Conservation (phyloP, 352 stramenopile species). For the Phytophthora podocarpi region DNA sequence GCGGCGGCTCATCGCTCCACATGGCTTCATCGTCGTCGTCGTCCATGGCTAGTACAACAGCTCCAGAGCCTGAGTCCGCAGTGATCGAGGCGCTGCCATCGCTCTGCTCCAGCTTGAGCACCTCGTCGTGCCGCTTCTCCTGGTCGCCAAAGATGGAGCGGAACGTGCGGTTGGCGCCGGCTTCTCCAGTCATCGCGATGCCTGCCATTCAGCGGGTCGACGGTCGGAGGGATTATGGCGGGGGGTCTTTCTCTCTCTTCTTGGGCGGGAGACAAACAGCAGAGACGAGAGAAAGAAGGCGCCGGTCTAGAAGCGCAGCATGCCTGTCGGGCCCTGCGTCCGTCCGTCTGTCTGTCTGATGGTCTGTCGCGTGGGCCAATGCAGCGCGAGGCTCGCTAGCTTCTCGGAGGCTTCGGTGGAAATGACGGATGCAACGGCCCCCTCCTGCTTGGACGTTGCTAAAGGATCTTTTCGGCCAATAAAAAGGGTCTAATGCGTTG, state of each 20-base stretch:
- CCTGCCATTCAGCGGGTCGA: constrained; percentile 32
- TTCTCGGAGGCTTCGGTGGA: constrained; percentile 33
- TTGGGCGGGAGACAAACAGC: constrained; percentile 9
- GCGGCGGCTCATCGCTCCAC: constrained; percentile 52
- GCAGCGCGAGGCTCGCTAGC: constrained; percentile 13
- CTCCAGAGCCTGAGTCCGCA: not conserved
- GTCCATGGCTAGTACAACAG: constrained; percentile 19
- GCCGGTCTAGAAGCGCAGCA: constrained; percentile 46
- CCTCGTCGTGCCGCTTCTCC: constrained; percentile 24
- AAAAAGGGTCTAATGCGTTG: too few species aligned
- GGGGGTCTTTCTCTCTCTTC: constrained; percentile 14
- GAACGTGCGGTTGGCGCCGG: constrained; percentile 69
- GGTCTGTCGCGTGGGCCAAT: not conserved
- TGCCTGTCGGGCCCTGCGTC: constrained; percentile 36
- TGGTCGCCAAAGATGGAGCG: constrained; percentile 64
- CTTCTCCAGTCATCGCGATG: constrained; percentile 53
- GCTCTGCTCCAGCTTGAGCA: constrained; percentile 27
- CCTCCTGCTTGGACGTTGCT: constrained; percentile 14
- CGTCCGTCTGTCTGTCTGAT: constrained; percentile 20
- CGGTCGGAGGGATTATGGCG: not conserved
- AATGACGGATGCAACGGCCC: constrained; percentile 38
- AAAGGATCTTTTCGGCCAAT: constrained; percentile 24
- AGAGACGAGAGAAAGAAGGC: constrained; percentile 37
- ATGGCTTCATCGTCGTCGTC: constrained; percentile 51
- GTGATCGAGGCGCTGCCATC: constrained; percentile 2